Evolutionary conservation across 345 rosid genomes (phyloP).

Genomic region (Acer negundo): DNA sequence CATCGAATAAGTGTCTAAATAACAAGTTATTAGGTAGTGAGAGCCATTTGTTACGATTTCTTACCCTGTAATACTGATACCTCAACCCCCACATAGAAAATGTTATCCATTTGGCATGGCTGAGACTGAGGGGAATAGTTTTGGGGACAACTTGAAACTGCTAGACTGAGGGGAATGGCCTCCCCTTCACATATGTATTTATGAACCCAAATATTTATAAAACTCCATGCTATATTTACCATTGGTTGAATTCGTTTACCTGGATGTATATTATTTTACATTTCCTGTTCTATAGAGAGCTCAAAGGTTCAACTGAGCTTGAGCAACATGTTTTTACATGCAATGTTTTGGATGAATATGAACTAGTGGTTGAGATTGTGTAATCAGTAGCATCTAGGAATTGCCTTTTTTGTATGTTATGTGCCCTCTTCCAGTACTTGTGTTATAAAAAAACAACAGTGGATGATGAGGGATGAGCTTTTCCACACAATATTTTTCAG

Average conservation of each 20-base stretch:
- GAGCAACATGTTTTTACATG: neutral
- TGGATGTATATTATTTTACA: neutral
- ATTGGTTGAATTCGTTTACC: neutral
- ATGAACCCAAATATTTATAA: constrained; percentile 14
- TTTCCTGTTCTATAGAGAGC: neutral
- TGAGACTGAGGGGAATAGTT: neutral
- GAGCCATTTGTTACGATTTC: no score
- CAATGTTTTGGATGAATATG: neutral
- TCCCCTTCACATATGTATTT: constrained; percentile 16
- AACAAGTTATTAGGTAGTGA: no score
- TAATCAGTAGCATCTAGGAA: constrained; percentile 1
- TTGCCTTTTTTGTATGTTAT: neutral
- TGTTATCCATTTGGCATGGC: neutral
- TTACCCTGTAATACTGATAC: no score
- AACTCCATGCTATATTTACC: neutral
- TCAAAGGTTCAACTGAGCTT: no score
- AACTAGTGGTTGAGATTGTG: constrained; percentile 18
- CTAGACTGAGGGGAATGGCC: neutral
- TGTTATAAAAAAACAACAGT: neutral
- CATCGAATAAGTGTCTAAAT: no score
- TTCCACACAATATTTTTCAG: constrained; percentile 26
- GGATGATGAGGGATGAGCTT: constrained; percentile 23
- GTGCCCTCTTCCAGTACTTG: neutral
- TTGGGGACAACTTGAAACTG: constrained; percentile 11
- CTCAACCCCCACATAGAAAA: constrained; percentile 10